Conservation (phyloP, 1,284 basidiomycete species). For the Tilletia setariae region DNA sequence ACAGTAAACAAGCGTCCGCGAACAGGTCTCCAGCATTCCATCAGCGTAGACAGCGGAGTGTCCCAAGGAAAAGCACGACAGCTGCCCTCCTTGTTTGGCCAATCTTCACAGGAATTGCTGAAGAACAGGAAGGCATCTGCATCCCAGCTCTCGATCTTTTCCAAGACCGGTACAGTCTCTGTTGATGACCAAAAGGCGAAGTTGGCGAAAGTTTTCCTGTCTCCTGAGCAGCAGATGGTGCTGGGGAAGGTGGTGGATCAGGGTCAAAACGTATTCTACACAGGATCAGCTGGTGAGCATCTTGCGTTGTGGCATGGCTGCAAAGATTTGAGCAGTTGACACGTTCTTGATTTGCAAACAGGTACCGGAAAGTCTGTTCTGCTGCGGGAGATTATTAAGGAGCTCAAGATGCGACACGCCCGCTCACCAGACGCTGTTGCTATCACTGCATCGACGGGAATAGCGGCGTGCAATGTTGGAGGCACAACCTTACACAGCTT, state of each 20-base stretch:
- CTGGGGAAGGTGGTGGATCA: slow-evolving; percentile 45
- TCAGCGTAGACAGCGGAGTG: background rate
- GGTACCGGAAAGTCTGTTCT: slow-evolving; percentile 94
- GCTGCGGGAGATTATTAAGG: slow-evolving; percentile 78
- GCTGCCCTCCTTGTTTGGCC: slow-evolving; percentile 5
- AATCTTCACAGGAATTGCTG: slow-evolving; percentile 3
- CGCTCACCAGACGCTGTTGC: slow-evolving; percentile 65
- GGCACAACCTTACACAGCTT: slow-evolving; percentile 91
- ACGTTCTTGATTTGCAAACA: slow-evolving; percentile 42
- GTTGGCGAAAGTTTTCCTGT: slow-evolving; percentile 28
- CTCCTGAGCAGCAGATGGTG: slow-evolving; percentile 46
- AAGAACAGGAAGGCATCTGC: background rate
- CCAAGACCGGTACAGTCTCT: background rate
- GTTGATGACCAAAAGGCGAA: background rate
- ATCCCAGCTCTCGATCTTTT: background rate
- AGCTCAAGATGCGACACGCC: slow-evolving; percentile 60
- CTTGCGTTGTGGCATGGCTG: background rate
- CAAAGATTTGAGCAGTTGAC: background rate
- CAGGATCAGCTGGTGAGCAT: slow-evolving; percentile 67
- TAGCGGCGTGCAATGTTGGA: slow-evolving; percentile 87
- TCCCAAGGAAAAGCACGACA: background rate
- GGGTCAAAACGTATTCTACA: slow-evolving; percentile 82
- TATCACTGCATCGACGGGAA: slow-evolving; percentile 83
- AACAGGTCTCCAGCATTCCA: background rate
- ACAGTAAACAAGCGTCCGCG: background rate